Percentiles rank a stretch among this genome's conserved stretches.
phyloP scores from a whole-genome alignment of 1,139 yeast species.

The Nematodospora anomalae region DNA sequence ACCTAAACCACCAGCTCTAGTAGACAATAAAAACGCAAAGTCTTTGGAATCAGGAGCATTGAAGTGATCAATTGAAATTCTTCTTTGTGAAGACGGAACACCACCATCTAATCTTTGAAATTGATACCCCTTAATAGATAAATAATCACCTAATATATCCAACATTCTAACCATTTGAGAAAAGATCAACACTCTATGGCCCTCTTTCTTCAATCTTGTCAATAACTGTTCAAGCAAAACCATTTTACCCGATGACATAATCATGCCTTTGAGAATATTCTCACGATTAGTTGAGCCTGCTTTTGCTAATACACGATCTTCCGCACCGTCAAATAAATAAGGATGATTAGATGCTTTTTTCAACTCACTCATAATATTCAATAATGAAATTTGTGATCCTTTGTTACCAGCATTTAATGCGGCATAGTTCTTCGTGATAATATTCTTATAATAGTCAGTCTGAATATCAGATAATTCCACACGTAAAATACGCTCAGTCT shows the following conservation, averaged over 20 bases:
- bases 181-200: conserved; percentile 92
- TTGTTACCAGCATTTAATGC: conserved; percentile 88
- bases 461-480: conserved; percentile 95
- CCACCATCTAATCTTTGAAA: conserved; percentile 97
- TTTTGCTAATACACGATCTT: conserved; percentile 70
- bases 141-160: conserved; percentile 92
- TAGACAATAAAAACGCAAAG: conserved; percentile 84
- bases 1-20: conserved; percentile 99
- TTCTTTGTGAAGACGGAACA: conserved; percentile 88
- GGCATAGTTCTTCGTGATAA: conserved; percentile 84
- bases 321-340: conserved; percentile 90
- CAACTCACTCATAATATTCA: conserved; percentile 92
- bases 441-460: conserved; percentile 91
- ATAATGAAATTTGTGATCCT: conserved; percentile 75
- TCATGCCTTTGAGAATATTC: conserved; percentile 80
- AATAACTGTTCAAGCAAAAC: conserved; percentile 87
- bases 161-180: conserved; percentile 97
- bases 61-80: conserved; percentile 94
- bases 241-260: conserved; percentile 98
- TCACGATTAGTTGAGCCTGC: conserved; percentile 69
- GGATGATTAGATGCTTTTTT: conserved; percentile 98
- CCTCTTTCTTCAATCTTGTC: conserved; percentile 83
- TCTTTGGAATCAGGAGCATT: conserved; percentile 93
- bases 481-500: conserved; percentile 89
- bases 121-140: conserved; percentile 83